Conservation (phyloP, 345 rosid species). For the Dovyalis caffra region DNA sequence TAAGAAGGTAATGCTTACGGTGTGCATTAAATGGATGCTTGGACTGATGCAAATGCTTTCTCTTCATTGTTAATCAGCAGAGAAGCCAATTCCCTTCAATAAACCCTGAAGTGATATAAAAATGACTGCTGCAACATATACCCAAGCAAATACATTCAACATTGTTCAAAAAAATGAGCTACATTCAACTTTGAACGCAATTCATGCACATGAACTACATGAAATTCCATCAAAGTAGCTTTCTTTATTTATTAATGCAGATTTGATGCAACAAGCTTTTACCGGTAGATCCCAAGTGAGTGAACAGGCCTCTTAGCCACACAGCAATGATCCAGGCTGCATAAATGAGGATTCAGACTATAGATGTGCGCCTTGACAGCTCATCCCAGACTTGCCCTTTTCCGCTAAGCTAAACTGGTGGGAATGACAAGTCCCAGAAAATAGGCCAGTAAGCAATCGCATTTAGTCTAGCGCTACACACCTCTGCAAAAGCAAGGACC, state of each 20-base stretch:
- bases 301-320: background rate
- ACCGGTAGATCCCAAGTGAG: background rate
- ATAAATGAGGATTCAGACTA: background rate
- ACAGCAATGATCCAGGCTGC: background rate
- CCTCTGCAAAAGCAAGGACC: background rate
- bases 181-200: background rate
- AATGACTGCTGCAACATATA: background rate
- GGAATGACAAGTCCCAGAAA: background rate
- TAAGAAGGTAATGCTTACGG: constrained; percentile 47
- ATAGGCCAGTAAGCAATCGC: background rate
- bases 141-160: background rate
- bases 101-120: background rate
- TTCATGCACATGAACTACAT: background rate
- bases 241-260: background rate
- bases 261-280: background rate
- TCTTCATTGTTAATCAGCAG: constrained; percentile 34
- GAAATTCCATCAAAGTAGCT: background rate
- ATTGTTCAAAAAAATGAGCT: background rate
- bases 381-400: background rate
- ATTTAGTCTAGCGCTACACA: background rate
- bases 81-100: constrained; percentile 1
- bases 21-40: constrained; percentile 48
- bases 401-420: background rate
- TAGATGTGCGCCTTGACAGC: background rate
- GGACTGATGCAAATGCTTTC: constrained; percentile 47